Evolutionary conservation across 768 basidiomycete species (phyloP).

Genomic region (Pleurotus pulmonarius): DNA sequence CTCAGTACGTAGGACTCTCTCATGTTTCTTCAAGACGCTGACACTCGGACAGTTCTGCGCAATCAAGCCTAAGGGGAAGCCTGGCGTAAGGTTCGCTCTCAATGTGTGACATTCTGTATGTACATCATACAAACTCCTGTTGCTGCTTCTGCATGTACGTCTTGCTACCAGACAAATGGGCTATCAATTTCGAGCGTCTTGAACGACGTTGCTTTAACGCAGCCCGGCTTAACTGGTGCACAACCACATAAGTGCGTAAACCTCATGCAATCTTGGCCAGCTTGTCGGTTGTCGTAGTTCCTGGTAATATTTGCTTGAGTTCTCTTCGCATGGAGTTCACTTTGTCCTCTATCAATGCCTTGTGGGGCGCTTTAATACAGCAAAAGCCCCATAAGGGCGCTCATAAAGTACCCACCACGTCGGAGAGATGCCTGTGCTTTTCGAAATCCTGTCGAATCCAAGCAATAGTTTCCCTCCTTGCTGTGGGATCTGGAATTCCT

Average conservation of each 20-base stretch:
- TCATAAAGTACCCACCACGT: conserved; percentile 41
- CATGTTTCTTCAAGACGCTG: conserved; percentile 17
- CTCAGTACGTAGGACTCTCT: conserved; percentile 62
- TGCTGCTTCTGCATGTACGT: no score
- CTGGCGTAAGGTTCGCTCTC: conserved; percentile 1
- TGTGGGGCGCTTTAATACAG: conserved; percentile 6
- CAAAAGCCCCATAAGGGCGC: no score
- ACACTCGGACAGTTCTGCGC: conserved; percentile 60
- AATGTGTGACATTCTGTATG: neutral
- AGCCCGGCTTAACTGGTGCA: neutral
- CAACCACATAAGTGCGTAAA: neutral
- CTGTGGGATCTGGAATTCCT: conserved; percentile 62
- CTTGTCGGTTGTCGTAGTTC: conserved; percentile 10
- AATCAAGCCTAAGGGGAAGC: conserved; percentile 52
- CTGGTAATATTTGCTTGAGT: conserved; percentile 54
- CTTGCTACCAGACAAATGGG: no score
- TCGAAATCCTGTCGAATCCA: conserved; percentile 79
- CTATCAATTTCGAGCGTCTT: no score
- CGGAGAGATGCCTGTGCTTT: conserved; percentile 50
- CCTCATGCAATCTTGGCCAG: conserved; percentile 4
- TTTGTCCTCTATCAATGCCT: conserved; percentile 62
- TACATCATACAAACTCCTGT: neutral
- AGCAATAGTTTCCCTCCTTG: conserved; percentile 60
- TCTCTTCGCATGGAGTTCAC: conserved; percentile 56
- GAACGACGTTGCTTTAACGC: no score